Base-by-base conservation (phyloP, 2,329 filamentous ascomycete species). In the Claviceps monticola region DNA sequence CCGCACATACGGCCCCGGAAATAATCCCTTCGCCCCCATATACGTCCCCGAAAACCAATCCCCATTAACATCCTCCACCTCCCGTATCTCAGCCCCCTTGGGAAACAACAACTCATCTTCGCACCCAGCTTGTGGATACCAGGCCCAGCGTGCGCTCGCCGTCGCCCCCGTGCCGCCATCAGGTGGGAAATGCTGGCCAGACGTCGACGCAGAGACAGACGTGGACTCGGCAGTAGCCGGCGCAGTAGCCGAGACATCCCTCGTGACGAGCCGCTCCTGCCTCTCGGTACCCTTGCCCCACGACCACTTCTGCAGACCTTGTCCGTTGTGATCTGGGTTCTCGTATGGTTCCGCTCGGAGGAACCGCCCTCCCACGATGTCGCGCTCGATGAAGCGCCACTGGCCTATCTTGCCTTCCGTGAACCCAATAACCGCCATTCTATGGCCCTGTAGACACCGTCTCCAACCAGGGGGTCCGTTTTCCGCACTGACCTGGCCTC, bases 31-130 rank as follows among this genome's bases (percentile, higher is more conserved):
- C 23, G 70, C 71, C 0, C 88, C 89, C 69, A 88, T 89, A 71
- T 95, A 96, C 29, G 82, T 81, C 0, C 91, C 91, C 69, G 84
- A 85, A 61, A 78, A 89, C 90, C 90, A 97, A 64, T 95, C 89
- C 17, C 84, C 86, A 64, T 95, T 95, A 47, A 94, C 80, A 65
- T 93, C 86, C 64, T 91, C 84, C 39, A 85, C 80, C 69, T 97
- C 91, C 6, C 76, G 75, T 14, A 97, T 78, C 66, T 93, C 86
- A 0, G 90, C 89, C 9, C 86, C 83, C 49, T 82, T 82, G 0
- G 91, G 91, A 59, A 97, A 96, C 56, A 83, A 67, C 42, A 97
- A 68, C 68, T 97, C 91, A 62, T 95, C 86, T 19, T 72, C 73
- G 1, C 78, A 78, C 2, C 70, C 75, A 0, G 74, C 68, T 2